These are phyloP conservation scores for Trichosporon coremiiforme DNA, from an alignment of 1,284 basidiomycete genomes.

Conservation along the genomic window DNA sequence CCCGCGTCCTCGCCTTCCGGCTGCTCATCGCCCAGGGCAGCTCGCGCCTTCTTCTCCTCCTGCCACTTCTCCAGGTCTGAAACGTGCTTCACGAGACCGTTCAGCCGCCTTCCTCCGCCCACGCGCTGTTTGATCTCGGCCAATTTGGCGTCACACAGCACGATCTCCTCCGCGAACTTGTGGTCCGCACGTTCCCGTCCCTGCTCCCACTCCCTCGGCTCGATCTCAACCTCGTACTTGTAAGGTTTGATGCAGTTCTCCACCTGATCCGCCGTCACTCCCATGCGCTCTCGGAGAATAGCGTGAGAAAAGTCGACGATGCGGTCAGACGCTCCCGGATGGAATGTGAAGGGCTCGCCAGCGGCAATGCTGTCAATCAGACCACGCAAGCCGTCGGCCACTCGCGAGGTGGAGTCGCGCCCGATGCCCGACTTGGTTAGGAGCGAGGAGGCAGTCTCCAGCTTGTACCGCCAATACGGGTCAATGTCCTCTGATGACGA, in stretches of 20 bases:
- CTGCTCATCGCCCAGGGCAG: slow-evolving; percentile 22
- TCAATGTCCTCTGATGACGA: slow-evolving; percentile 69
- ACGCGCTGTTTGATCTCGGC: slow-evolving; percentile 81
- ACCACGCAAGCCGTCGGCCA: slow-evolving; percentile 86
- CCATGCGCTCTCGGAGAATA: slow-evolving; percentile 88
- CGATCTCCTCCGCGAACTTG: slow-evolving; percentile 80
- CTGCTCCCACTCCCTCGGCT: slow-evolving; percentile 84
- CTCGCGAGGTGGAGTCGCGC: slow-evolving; percentile 87
- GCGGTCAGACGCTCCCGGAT: slow-evolving; percentile 82
- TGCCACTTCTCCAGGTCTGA: slow-evolving; percentile 78
- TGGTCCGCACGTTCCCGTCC: slow-evolving; percentile 75
- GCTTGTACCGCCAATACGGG: slow-evolving; percentile 91
- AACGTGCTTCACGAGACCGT: slow-evolving; percentile 77
- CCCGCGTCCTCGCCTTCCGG: slow-evolving; percentile 55
- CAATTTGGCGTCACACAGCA: slow-evolving; percentile 81
- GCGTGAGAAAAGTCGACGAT: slow-evolving; percentile 88
- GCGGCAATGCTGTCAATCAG: slow-evolving; percentile 84
- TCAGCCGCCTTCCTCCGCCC: slow-evolving; percentile 78
- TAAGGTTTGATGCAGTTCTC: slow-evolving; percentile 99
- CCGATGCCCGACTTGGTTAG: slow-evolving; percentile 96
- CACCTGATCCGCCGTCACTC: slow-evolving; percentile 93
- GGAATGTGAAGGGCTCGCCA: slow-evolving; percentile 88
- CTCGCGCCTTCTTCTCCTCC: slow-evolving; percentile 59
- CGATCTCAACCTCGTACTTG: slow-evolving; percentile 87
- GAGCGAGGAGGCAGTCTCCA: slow-evolving; percentile 86